Conservation (phyloP, 768 basidiomycete species). For the Phaffia tasmanica region DNA sequence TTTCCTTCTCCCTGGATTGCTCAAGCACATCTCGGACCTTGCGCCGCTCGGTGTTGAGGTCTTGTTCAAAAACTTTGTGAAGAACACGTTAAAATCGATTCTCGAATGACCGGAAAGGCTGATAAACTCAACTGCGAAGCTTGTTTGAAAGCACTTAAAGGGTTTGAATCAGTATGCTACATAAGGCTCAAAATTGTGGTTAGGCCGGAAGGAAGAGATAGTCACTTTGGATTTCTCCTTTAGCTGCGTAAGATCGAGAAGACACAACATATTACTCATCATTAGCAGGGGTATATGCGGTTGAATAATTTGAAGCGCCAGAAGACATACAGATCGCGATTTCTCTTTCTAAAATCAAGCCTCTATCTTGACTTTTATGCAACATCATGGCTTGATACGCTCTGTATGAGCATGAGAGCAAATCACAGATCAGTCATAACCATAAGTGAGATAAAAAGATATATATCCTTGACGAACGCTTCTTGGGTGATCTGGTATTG, state of each 20-base stretch:
- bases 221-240: slow-evolving; percentile 14
- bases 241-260: neutral
- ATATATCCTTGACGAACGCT: slow-evolving; percentile 1
- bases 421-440: neutral
- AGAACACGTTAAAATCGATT: neutral
- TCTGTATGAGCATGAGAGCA: neutral
- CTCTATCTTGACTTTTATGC: slow-evolving; percentile 18
- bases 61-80: slow-evolving; percentile 43
- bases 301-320: neutral
- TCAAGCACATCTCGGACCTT: slow-evolving; percentile 66
- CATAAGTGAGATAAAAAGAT: neutral
- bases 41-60: slow-evolving; percentile 65
- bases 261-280: too few relatives aligned
- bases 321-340: slow-evolving; percentile 17
- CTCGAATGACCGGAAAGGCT: neutral
- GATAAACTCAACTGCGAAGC: slow-evolving; percentile 7
- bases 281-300: neutral
- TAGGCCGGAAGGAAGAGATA: neutral
- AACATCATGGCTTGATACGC: slow-evolving; percentile 18
- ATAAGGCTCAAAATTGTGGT: neutral
- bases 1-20: slow-evolving; percentile 60
- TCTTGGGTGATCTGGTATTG: slow-evolving; percentile 23
- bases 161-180: neutral
- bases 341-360: slow-evolving; percentile 8
- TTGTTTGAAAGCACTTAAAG: slow-evolving; percentile 5